Evolutionary conservation across 2,329 filamentous ascomycete species (phyloP).

Genomic region (Cytospora piceicola): DNA sequence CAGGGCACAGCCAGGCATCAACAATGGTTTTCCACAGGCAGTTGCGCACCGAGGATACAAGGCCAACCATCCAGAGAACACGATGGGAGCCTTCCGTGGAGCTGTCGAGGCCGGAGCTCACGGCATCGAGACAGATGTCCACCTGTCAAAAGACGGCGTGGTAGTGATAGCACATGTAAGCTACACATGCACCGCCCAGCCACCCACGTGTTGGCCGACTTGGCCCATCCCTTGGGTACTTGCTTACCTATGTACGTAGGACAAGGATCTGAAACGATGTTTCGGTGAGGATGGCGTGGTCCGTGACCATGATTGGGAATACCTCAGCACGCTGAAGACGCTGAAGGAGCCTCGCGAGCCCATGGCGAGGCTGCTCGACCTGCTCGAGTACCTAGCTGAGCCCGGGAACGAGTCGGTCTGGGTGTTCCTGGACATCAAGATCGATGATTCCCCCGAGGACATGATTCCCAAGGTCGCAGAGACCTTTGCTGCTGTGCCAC

Average conservation of each 20-base stretch:
- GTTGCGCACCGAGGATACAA: conserved; percentile 84
- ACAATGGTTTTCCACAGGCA: conserved; percentile 61
- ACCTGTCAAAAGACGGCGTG: conserved; percentile 79
- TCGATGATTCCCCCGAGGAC: conserved; percentile 71
- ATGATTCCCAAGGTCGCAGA: conserved; percentile 72
- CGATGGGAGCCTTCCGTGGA: conserved; percentile 74
- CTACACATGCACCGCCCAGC: conserved; percentile 4
- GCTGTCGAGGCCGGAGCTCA: conserved; percentile 76
- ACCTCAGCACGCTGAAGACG: conserved; percentile 71
- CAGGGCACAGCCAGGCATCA: conserved; percentile 14
- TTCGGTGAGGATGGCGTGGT: conserved; percentile 76
- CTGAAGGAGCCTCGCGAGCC: conserved; percentile 67
- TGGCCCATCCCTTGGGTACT: not conserved
- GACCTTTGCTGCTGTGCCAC: conserved; percentile 59
- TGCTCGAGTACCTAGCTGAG: conserved; percentile 71
- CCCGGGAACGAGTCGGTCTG: conserved; percentile 71
- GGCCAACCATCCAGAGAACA: conserved; percentile 81
- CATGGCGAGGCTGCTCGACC: conserved; percentile 75
- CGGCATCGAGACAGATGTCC: conserved; percentile 87
- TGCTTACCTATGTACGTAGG: conserved; percentile 39
- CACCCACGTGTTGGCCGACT: not conserved
- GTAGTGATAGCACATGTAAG: conserved; percentile 82
- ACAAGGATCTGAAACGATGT: conserved; percentile 76
- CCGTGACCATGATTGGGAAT: conserved; percentile 75
- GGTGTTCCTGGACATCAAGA: conserved; percentile 89